Evolutionary conservation across 257 asterid genomes (phyloP), one percentile per base, ranked within the genome.

Genomic region (Scutellaria minor): DNA sequence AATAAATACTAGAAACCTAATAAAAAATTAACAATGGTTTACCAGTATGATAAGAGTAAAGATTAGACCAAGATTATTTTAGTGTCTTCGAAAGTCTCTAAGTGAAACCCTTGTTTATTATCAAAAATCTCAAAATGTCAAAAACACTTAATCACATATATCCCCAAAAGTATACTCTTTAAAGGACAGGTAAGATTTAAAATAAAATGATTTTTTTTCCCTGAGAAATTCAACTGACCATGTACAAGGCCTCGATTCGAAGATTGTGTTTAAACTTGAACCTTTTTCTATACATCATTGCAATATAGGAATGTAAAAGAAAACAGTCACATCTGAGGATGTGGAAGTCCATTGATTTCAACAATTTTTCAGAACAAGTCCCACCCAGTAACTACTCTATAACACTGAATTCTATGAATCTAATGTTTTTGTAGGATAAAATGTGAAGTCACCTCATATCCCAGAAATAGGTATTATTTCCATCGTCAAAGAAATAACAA

Each of bases 401-500:
- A 55, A 56, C 54, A 44, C 14, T 39, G 4, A 20, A 20, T 20
- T 69, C 55, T n/a, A 45, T 71, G 18, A 35, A 42, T 70, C 53
- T 8, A 47, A 15, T 46, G 40, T 3, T 48, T 71, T 47, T 37
- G 18, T 37, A 14, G 68, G 6, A 48, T 47, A 20, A n/a, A 52
- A 59, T 35, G 51, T 46, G 46, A 46, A 60, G 13, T 56, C 53
- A 41, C 31, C 15, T 42, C 46, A 56, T 20, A 42, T 40, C n/a
- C n/a, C 42, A 20, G 46, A 70, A 12, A 55, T 70, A 56, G 27
- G 45, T 50, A 18, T 56, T 54, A 73, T 41, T 64, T 73, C 24
- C 35, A 64, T 24, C 51, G 14, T 63, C 56, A 51, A 72, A 12
- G 35, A 27, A 64, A 63, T 20, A 3, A 60, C 15, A 46, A 48